These are phyloP conservation scores for Myxozyma sirexii DNA, from an alignment of 805 yeast species.

Conservation along the genomic window DNA sequence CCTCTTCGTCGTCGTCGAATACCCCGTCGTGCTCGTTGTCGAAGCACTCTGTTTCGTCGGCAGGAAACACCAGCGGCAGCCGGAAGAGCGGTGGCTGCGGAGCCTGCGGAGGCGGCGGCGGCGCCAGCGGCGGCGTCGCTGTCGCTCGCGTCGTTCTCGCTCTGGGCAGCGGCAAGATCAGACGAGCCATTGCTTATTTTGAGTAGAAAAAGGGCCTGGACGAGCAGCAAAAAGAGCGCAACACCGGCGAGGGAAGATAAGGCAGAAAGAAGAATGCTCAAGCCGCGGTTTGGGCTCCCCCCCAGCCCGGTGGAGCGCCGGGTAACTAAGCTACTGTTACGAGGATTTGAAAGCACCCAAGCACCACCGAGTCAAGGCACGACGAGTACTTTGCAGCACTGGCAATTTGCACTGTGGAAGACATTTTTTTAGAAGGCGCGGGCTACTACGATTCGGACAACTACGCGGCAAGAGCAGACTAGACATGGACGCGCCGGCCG, in stretches of 20 bases:
- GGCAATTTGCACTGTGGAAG: no score
- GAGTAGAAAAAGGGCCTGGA: neutral
- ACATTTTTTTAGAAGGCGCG: no score
- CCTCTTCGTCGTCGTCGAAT: neutral
- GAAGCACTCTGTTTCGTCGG: constrained; percentile 12
- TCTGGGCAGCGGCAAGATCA: constrained; percentile 28
- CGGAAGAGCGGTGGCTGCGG: constrained; percentile 18
- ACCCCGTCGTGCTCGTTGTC: neutral
- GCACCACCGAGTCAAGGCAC: no score
- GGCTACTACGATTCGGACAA: no score
- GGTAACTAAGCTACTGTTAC: no score
- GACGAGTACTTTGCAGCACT: no score
- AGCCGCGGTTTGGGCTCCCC: no score
- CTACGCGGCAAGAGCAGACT: no score
- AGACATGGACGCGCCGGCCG: constrained; percentile 40
- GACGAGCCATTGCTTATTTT: constrained; percentile 15
- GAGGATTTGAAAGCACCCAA: no score
- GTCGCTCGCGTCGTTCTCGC: neutral
- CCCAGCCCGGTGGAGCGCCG: no score
- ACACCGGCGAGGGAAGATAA: neutral
- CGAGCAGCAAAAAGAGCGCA: neutral
- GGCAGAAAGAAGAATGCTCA: no score
- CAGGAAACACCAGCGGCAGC: constrained; percentile 21
- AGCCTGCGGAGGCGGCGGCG: neutral
- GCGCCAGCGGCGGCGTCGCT: no score